These are phyloP conservation scores for Pyricularia sp. DNA, from an alignment of 2,329 filamentous ascomycete genomes.

Conservation along the genomic window DNA sequence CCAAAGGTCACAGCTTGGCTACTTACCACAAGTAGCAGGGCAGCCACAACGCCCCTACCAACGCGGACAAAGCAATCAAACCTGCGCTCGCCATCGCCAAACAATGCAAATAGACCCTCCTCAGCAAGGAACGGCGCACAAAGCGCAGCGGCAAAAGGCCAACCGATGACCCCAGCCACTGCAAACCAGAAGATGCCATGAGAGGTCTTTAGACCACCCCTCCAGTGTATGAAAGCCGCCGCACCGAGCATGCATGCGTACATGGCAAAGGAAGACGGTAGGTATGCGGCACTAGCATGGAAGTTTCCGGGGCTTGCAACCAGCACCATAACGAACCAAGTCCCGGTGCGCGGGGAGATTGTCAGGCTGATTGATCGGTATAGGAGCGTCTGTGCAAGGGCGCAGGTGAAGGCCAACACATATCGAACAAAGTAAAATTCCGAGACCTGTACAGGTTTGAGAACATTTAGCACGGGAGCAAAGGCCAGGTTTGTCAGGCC, in stretches of 20 bases:
- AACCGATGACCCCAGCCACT: constrained; percentile 74
- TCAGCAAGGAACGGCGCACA: constrained; percentile 73
- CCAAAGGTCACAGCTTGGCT: not conserved
- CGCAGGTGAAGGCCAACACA: constrained; percentile 65
- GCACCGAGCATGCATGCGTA: constrained; percentile 81
- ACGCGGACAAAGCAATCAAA: constrained; percentile 52
- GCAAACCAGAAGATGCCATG: constrained; percentile 88
- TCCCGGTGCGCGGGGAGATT: constrained; percentile 72
- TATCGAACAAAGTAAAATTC: constrained; percentile 88
- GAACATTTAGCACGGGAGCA: not conserved
- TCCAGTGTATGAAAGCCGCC: constrained; percentile 85
- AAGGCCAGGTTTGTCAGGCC: not conserved
- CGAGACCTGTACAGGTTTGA: constrained; percentile 29
- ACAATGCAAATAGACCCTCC: constrained; percentile 54
- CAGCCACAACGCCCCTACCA: constrained; percentile 56
- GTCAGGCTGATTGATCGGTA: constrained; percentile 69
- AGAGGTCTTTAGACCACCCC: constrained; percentile 67
- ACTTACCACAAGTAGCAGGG: constrained; percentile 60
- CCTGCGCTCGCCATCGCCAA: constrained; percentile 47
- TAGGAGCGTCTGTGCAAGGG: constrained; percentile 71
- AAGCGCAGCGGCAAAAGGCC: constrained; percentile 86
- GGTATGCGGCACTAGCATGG: constrained; percentile 75
- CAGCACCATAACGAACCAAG: constrained; percentile 73
- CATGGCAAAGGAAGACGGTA: constrained; percentile 97
- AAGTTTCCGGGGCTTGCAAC: constrained; percentile 86